These are phyloP conservation scores for Schizophyllum commune DNA, from an alignment of 1,284 basidiomycete species.

Conservation along the genomic window DNA sequence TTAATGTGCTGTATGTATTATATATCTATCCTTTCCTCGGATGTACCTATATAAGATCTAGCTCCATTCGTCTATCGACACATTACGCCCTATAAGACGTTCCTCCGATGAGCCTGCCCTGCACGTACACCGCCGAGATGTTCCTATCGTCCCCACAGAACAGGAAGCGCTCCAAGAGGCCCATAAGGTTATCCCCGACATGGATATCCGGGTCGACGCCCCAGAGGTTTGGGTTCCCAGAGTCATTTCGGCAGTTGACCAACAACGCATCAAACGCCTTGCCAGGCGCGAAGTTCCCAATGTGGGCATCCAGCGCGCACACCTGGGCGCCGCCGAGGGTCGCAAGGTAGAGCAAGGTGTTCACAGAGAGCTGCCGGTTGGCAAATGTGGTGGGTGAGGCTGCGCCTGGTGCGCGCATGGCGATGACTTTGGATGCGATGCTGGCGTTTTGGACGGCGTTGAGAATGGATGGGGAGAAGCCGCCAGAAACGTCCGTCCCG, in stretches of 20 bases:
- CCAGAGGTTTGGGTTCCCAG: slow-evolving; percentile 61
- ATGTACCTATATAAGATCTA: background rate
- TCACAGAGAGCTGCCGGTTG: slow-evolving; percentile 59
- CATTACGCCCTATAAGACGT: slow-evolving; percentile 7
- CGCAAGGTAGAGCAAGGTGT: slow-evolving; percentile 83
- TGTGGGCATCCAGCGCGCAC: slow-evolving; percentile 59
- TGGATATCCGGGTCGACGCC: slow-evolving; percentile 25
- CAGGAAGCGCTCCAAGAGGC: slow-evolving; percentile 64
- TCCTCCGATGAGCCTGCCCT: slow-evolving; percentile 76
- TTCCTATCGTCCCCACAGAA: slow-evolving; percentile 88
- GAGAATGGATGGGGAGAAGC: slow-evolving; percentile 79
- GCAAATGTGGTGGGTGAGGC: slow-evolving; percentile 34
- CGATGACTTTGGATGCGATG: slow-evolving; percentile 73
- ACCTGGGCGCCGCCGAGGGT: slow-evolving; percentile 89
- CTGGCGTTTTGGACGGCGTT: slow-evolving; percentile 79
- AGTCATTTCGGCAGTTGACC: slow-evolving; percentile 42
- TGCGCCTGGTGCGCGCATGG: slow-evolving; percentile 26
- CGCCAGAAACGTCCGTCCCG: slow-evolving; percentile 91
- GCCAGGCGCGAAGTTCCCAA: slow-evolving; percentile 77
- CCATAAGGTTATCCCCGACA: slow-evolving; percentile 28
- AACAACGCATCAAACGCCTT: slow-evolving; percentile 91
- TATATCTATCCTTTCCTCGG: background rate
- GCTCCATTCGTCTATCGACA: background rate
- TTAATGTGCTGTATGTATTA: background rate
- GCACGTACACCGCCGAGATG: slow-evolving; percentile 79